These are phyloP conservation scores for Phytopythium mirpurense DNA, from an alignment of 352 stramenopile species.

Conservation along the genomic window DNA sequence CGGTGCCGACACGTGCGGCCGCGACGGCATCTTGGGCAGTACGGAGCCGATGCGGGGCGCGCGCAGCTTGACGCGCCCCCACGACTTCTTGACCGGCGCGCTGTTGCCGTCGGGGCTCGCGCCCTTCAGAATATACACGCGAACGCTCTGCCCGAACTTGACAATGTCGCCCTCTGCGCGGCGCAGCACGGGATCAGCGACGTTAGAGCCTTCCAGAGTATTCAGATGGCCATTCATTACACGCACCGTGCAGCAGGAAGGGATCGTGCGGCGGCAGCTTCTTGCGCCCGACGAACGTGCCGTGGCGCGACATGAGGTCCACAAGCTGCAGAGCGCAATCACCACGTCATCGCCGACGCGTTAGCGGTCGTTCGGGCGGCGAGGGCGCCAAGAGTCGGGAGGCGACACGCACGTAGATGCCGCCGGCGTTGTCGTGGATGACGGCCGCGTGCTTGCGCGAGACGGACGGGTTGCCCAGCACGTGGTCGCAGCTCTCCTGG, in stretches of 20 bases:
- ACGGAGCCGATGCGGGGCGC: constrained; percentile 69
- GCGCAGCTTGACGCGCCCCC: constrained; percentile 68
- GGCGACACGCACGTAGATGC: constrained; percentile 66
- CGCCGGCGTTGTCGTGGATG: constrained; percentile 75
- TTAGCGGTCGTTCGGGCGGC: no score
- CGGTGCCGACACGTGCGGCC: constrained; percentile 44
- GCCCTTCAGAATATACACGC: constrained; percentile 80
- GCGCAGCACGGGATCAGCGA: neutral
- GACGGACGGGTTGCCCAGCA: constrained; percentile 83
- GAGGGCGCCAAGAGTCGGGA: no score
- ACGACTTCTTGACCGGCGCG: constrained; percentile 74
- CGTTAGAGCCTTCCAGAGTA: neutral
- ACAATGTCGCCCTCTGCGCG: constrained; percentile 71
- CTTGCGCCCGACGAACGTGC: constrained; percentile 77
- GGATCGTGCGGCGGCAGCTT: constrained; percentile 85
- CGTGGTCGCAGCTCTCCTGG: constrained; percentile 81
- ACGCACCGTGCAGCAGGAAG: constrained; percentile 64
- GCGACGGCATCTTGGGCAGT: constrained; percentile 56
- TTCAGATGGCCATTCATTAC: no score
- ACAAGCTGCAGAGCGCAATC: constrained; percentile 53
- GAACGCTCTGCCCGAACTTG: constrained; percentile 85
- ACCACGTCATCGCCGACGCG: no score
- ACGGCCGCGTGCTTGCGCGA: constrained; percentile 84
- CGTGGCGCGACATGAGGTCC: constrained; percentile 86
- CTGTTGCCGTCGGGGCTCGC: constrained; percentile 55